Evolutionary conservation across 2,329 filamentous ascomycete species (phyloP), one percentile per base, ranked within the genome.

Genomic region (Ceratocystis alfenasii): DNA sequence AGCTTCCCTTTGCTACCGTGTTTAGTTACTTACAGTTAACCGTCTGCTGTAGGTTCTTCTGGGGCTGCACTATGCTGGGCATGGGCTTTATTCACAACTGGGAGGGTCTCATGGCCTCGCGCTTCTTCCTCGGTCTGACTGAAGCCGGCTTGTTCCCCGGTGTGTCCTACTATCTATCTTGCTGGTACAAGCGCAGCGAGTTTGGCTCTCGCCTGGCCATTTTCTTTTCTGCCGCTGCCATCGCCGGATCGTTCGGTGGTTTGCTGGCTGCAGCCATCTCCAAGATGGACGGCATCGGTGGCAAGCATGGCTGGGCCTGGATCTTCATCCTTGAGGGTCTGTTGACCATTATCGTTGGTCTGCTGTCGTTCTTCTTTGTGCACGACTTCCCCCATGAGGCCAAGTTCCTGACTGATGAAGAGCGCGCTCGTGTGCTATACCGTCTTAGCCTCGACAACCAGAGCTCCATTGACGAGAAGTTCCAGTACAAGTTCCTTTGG

Each of bases 331-430:
- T 88, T 33, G 86, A 89, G 75, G 89, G 89, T 4, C 76, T 88
- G 1, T 78, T 84, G 0, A 92, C 89, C 0, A 79, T 91, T 1
- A 1, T 90, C 0, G 79, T 90, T 28, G 89, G 87, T 1, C 69
- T 88, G 4, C 74, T 78, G 0, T 88, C 84, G 1, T 91, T 87
- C 75, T 92, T 86, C 85, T 83, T 88, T 77, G 88, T 95, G 0
- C 84, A 90, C 69, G 89, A 95, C 72, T 95, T 91, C 72, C 90
- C 90, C 0, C 86, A 88, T 68, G 80, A 88, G 66, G 89, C 89
- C 25, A 83, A 73, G 1, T 95, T 95, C 72, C 79, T 95, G 6
- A 82, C 83, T 0, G 79, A 83, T 0, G 80, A 83, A 8, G 89
- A 95, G 70, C 86, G 88, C 30, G 79, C 79, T 5, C 83, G 89